Percentiles rank a stretch among this genome's conserved stretches.
Evolutionary conservation across 2,329 filamentous ascomycete genomes (phyloP).

Genomic region (Trichoderma polysporum): DNA sequence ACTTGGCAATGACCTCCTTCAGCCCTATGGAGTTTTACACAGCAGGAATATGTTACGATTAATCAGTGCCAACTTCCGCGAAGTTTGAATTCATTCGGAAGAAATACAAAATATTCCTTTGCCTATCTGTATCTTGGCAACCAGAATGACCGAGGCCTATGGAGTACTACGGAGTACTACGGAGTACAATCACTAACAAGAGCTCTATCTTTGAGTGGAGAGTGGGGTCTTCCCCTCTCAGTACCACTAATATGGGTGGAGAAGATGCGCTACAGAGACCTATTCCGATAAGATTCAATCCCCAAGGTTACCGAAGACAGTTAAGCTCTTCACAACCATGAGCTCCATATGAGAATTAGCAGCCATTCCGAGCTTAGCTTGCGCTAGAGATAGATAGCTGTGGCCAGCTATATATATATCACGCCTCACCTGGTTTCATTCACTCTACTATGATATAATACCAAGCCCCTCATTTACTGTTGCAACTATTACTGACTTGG

Average conservation of each 20-base stretch:
- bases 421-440: background rate
- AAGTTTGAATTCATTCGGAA: background rate
- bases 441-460: background rate
- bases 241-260: constrained; percentile 1
- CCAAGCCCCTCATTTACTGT: background rate
- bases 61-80: background rate
- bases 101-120: background rate
- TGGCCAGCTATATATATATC: background rate
- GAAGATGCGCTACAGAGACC: background rate
- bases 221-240: constrained; percentile 13
- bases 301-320: background rate
- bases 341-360: constrained; percentile 12
- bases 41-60: no score
- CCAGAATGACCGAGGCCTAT: background rate
- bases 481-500: background rate
- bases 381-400: background rate
- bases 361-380: constrained; percentile 12
- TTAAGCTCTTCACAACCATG: background rate
- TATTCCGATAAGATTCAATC: background rate
- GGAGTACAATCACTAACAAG: background rate
- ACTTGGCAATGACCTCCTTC: background rate
- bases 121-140: background rate
- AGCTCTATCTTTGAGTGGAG: background rate
- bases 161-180: background rate
- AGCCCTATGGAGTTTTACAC: background rate